Evolutionary conservation across 2,329 filamentous ascomycete species (phyloP), one percentile per base, ranked within the genome.

Genomic region (Graphium sp.): DNA sequence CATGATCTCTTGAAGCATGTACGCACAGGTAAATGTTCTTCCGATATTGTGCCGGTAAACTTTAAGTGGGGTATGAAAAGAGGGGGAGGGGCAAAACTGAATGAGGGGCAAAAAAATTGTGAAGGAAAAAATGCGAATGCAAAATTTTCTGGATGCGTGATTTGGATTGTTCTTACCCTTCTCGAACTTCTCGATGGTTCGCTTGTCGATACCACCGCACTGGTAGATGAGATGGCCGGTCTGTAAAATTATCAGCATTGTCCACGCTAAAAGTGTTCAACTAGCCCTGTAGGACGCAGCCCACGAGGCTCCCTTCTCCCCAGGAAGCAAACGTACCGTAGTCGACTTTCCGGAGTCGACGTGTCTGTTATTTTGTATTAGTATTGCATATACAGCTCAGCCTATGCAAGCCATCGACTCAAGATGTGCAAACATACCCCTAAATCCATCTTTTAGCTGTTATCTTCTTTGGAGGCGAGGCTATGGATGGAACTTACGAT

Each of bases 141-240:
- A 18, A 31, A 24, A 19, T 31, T 17, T 26, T 24, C 24, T 15
- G 32, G 33, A 36, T 32, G 23, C 37, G 28, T 24, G 20, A 6
- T 30, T 15, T 28, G 14, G 32, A 30, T 27, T 26, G 31, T 35
- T 57, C 74, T 58, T 64, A 91, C n/a, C 84, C 83, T 98, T 98
- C 85, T 98, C 89, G 77, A 98, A 98, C 81, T 98, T 98, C 80
- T 98, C 89, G 60, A 98, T 98, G 64, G 87, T 95, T 84, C 89
- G 87, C 75, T 87, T 84, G 82, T 98, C 89, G 58, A 95, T 98
- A 83, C 89, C 89, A 79, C 89, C 89, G 74, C 89, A 95, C 80
- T 98, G 87, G 84, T 95, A 95, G 81, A 98, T 95, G 76, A 98
- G 77, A 72, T 87, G 76, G 62, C 76, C 74, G 50, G 62, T 79